These are phyloP conservation scores for Dryas alaskensis DNA, from an alignment of 306 rosid species.

Conservation along the genomic window DNA sequence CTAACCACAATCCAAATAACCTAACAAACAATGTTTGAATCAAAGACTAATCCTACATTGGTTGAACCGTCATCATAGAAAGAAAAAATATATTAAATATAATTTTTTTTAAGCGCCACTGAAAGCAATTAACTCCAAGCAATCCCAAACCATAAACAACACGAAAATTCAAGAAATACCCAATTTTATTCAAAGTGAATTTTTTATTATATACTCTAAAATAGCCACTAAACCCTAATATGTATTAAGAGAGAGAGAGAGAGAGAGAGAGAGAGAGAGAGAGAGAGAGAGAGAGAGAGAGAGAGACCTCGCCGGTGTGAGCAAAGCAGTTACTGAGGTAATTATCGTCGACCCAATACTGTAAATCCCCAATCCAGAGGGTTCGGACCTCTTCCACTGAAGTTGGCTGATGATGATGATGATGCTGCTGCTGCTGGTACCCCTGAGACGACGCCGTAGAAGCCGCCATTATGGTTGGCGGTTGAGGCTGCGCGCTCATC, in stretches of 20 bases:
- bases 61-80: too few species aligned
- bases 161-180: not conserved
- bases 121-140: not conserved
- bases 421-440: conserved; percentile 34
- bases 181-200: not conserved
- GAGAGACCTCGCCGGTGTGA: conserved; percentile 73
- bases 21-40: too few species aligned
- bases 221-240: not conserved
- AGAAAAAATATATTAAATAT: too few species aligned
- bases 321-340: conserved; percentile 72
- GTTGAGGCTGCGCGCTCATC: conserved; percentile 16
- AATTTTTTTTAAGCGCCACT: not conserved
- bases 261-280: not conserved
- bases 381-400: conserved; percentile 74
- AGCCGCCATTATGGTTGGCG: conserved; percentile 24
- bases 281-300: conserved; percentile 15
- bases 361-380: conserved; percentile 91
- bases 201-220: not conserved
- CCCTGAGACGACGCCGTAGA: conserved; percentile 31
- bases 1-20: too few species aligned
- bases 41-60: too few species aligned
- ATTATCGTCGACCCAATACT: conserved; percentile 85
- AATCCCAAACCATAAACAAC: not conserved
- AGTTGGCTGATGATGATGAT: conserved; percentile 51
- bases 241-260: too few species aligned